Percentiles rank a stretch among this genome's conserved stretches.
Evolutionary conservation across 768 basidiomycete species (phyloP).

Genomic region (Collybia nuda): DNA sequence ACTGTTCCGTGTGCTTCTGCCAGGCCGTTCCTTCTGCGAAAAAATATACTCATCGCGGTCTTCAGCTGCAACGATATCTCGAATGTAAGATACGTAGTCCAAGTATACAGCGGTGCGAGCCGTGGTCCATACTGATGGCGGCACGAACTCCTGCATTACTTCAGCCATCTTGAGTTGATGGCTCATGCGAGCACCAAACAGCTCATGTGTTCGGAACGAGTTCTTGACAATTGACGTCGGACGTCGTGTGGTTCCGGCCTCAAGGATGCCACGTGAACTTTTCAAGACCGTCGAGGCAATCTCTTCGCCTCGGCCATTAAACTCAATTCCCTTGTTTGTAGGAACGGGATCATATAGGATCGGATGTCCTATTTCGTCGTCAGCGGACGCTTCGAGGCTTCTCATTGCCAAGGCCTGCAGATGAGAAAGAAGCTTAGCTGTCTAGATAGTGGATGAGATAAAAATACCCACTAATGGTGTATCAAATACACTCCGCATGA

Average conservation of each 20-base stretch:
- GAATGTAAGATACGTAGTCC: slow-evolving; percentile 72
- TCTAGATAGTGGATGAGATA: not conserved
- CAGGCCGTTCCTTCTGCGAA: slow-evolving; percentile 21
- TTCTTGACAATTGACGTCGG: slow-evolving; percentile 30
- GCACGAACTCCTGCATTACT: slow-evolving; percentile 50
- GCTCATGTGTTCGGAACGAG: slow-evolving; percentile 28
- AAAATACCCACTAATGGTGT: slow-evolving; percentile 37
- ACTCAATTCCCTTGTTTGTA: slow-evolving; percentile 25
- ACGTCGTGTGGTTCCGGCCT: slow-evolving; percentile 24
- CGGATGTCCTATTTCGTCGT: slow-evolving; percentile 59
- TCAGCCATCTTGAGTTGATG: slow-evolving; percentile 41
- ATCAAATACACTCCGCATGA: slow-evolving; percentile 34
- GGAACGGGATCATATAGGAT: slow-evolving; percentile 35
- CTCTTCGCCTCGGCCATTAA: slow-evolving; percentile 44
- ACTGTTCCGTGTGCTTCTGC: slow-evolving; percentile 63
- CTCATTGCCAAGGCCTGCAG: slow-evolving; percentile 11
- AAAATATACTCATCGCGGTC: slow-evolving; percentile 45
- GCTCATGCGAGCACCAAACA: slow-evolving; percentile 42
- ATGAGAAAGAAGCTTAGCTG: too few species aligned
- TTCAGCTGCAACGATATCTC: slow-evolving; percentile 64
- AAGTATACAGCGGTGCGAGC: slow-evolving; percentile 48
- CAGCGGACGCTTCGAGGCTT: slow-evolving; percentile 33
- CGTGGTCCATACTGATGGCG: slow-evolving; percentile 38
- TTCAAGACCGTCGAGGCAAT: slow-evolving; percentile 47
- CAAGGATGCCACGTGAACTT: slow-evolving; percentile 44